These are phyloP conservation scores for Termitomyces sp. DNA, from an alignment of 1,284 basidiomycete genomes.

Conservation along the genomic window DNA sequence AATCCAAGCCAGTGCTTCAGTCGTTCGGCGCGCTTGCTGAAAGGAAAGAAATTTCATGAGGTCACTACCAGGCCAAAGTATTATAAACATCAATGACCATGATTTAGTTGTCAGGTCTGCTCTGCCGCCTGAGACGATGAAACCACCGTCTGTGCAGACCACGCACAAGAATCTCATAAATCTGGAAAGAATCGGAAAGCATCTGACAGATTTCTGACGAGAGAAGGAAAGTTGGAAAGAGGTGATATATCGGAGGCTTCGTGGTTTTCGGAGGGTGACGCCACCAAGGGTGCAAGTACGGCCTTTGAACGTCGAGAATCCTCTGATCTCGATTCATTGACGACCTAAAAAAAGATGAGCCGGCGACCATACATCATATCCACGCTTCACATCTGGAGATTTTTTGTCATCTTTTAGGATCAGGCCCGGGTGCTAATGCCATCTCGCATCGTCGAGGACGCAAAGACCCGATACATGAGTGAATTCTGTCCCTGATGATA, in stretches of 20 bases:
- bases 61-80: background rate
- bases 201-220: background rate
- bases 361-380: background rate
- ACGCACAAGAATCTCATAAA: background rate
- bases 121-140: background rate
- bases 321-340: background rate
- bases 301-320: background rate
- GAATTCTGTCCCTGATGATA: conserved; percentile 2
- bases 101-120: background rate
- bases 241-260: background rate
- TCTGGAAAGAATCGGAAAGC: background rate
- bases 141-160: background rate
- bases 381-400: background rate
- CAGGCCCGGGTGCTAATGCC: conserved; percentile 3
- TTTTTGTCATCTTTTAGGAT: background rate
- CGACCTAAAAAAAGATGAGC: background rate
- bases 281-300: background rate
- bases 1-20: background rate
- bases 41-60: too few species aligned
- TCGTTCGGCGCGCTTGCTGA: background rate
- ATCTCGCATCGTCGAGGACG: conserved; percentile 2
- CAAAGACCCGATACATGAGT: background rate
- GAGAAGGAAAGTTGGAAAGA: background rate
- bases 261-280: background rate
- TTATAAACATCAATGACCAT: background rate